Evolutionary conservation across 2,329 filamentous ascomycete species (phyloP).

Genomic region (Dactylellina parvicollis): DNA sequence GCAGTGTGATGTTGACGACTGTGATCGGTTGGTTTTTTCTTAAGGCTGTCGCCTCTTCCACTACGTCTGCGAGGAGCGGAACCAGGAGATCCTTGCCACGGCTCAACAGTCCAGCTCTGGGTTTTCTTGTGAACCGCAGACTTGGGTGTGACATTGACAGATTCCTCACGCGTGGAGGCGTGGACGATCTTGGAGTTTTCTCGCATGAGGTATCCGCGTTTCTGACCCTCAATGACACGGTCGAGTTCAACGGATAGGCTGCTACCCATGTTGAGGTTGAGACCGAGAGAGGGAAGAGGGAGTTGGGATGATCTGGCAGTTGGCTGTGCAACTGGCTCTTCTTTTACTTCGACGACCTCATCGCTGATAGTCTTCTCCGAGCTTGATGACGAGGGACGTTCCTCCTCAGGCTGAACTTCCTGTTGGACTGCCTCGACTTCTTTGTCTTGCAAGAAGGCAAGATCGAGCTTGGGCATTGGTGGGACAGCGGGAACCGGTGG

Average conservation of each 20-base stretch:
- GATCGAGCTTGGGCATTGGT: slow-evolving; percentile 47
- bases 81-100: slow-evolving; percentile 75
- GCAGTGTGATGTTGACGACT: slow-evolving; percentile 36
- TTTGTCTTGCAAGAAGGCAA: slow-evolving; percentile 62
- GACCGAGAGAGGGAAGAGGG: slow-evolving; percentile 39
- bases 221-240: slow-evolving; percentile 61
- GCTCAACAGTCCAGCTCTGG: slow-evolving; percentile 95
- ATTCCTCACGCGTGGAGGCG: slow-evolving; percentile 79
- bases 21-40: slow-evolving; percentile 62
- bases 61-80: slow-evolving; percentile 71
- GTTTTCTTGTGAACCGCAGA: slow-evolving; percentile 79
- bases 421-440: slow-evolving; percentile 63
- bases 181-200: slow-evolving; percentile 98
- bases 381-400: slow-evolving; percentile 56
- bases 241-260: slow-evolving; percentile 48
- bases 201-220: slow-evolving; percentile 98
- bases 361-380: slow-evolving; percentile 57
- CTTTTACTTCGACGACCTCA: slow-evolving; percentile 64
- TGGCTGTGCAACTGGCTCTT: slow-evolving; percentile 19
- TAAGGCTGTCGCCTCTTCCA: slow-evolving; percentile 66
- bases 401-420: slow-evolving; percentile 62
- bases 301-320: slow-evolving; percentile 42
- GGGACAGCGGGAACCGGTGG: slow-evolving; percentile 54
- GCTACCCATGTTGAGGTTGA: slow-evolving; percentile 52
- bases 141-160: slow-evolving; percentile 70